phyloP scores from a whole-genome alignment of 352 stramenopile genomes.

The Pythium biforme region DNA sequence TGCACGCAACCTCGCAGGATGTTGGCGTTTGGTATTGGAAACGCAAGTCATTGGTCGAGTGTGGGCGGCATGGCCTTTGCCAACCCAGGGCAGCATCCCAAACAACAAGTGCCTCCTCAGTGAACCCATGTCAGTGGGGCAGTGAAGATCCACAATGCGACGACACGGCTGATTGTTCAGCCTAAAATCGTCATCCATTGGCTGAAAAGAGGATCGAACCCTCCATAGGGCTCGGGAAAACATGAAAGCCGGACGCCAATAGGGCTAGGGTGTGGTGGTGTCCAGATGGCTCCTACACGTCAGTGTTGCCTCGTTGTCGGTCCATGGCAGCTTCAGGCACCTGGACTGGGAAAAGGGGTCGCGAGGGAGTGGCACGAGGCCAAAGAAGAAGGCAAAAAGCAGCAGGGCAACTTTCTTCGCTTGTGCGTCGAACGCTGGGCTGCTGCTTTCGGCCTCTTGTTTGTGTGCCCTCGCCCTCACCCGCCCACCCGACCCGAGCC shows the following conservation, averaged over 20 bases:
- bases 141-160: conserved; percentile 12
- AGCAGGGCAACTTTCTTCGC: conserved; percentile 16
- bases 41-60: no score
- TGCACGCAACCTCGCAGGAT: not conserved
- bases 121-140: conserved; percentile 13
- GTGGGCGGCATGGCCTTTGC: no score
- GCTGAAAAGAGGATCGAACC: conserved; percentile 11
- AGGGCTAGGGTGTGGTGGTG: conserved; percentile 7
- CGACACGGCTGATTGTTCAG: not conserved
- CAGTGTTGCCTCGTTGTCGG: conserved; percentile 7
- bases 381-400: not conserved
- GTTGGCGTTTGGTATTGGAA: not conserved
- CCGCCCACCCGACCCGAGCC: conserved; percentile 8
- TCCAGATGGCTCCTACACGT: conserved; percentile 17
- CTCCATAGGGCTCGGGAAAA: conserved; percentile 6
- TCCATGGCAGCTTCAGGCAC: conserved; percentile 7
- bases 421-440: conserved; percentile 17
- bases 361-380: not conserved
- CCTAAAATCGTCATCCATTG: not conserved
- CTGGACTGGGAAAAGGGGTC: conserved; percentile 9
- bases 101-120: conserved; percentile 1
- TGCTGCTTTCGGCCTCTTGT: not conserved
- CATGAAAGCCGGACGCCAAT: conserved; percentile 18
- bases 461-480: not conserved
- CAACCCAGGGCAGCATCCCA: not conserved